Conservation (phyloP, 352 stramenopile species). For the Pythium brachiatum region DNA sequence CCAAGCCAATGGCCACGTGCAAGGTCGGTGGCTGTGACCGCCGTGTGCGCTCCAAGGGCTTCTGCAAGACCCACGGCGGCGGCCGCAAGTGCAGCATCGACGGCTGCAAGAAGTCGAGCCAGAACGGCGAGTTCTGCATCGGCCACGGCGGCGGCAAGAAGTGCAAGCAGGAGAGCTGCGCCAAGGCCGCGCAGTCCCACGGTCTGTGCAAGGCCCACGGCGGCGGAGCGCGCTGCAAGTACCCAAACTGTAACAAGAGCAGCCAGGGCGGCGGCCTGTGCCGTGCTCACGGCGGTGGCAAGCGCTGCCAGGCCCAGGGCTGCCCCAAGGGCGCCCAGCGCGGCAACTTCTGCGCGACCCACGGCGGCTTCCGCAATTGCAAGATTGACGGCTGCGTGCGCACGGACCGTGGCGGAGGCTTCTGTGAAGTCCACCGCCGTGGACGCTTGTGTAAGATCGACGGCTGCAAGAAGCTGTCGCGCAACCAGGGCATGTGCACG, state of each 20-base stretch:
- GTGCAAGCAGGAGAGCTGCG: slow-evolving; percentile 78
- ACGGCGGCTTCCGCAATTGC: slow-evolving; percentile 86
- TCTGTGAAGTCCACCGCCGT: slow-evolving; percentile 83
- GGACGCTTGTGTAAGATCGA: slow-evolving; percentile 80
- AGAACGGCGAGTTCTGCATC: slow-evolving; percentile 88
- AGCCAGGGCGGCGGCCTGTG: slow-evolving; percentile 76
- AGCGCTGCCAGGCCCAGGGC: slow-evolving; percentile 66
- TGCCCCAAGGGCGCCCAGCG: slow-evolving; percentile 81
- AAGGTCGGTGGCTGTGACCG: slow-evolving; percentile 60
- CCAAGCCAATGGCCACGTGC: slow-evolving; percentile 61
- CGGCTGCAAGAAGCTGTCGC: slow-evolving; percentile 86
- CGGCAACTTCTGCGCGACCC: slow-evolving; percentile 82
- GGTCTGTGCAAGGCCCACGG: slow-evolving; percentile 84
- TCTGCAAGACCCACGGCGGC: slow-evolving; percentile 85
- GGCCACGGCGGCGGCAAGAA: slow-evolving; percentile 85
- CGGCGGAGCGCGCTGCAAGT: slow-evolving; percentile 81
- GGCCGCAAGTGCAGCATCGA: slow-evolving; percentile 83
- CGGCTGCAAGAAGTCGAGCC: slow-evolving; percentile 83
- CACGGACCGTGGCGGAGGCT: slow-evolving; percentile 79
- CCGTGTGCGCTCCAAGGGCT: slow-evolving; percentile 74
- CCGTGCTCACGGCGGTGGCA: slow-evolving; percentile 74
- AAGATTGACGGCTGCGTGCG: slow-evolving; percentile 81
- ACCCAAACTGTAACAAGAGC: slow-evolving; percentile 79
- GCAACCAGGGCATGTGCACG: slow-evolving; percentile 88
- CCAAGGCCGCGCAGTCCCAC: slow-evolving; percentile 84